Base-by-base conservation (phyloP, 139 green algal genomes). In the Nannochloris sp. region DNA sequence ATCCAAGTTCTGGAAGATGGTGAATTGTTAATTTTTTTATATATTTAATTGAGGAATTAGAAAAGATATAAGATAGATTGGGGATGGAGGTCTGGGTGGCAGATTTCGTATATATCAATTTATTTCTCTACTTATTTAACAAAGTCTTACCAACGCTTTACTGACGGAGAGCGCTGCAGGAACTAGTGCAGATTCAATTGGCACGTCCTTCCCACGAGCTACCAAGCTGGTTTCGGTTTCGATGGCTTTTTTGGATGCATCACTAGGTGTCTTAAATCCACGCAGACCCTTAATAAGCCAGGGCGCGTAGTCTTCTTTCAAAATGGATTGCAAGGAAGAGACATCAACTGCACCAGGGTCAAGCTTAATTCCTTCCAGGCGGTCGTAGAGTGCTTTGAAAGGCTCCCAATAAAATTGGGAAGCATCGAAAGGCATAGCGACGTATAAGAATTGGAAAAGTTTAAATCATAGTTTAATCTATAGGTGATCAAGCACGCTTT, bases 1-100 rank as follows among this genome's bases (percentile, higher is more conserved):
- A 65, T 90, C 83, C 39, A 90, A 48, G 14, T 72, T 58, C 78
- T 85, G 70, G 33, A 70, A 2, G 32, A 9, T 12, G 9, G 37
- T 19, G 9, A 45, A 12, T 45, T 45, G 9, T 45, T 45, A 9
- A 45, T 9, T 45, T 45, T 45, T 45, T 9, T 9, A 45, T 19
- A n/a, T n/a, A n/a, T n/a, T n/a, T n/a, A n/a, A n/a, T n/a, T n/a
- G 13, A 65, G 8, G 32, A 33, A 33, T 35, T 19, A 33, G 45
- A n/a, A n/a, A n/a, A n/a, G n/a, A n/a, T n/a, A n/a, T n/a, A n/a
- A n/a, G n/a, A n/a, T n/a, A n/a, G n/a, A n/a, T n/a, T n/a, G n/a
- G n/a, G n/a, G n/a, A n/a, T n/a, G n/a, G n/a, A n/a, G n/a, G n/a
- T n/a, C n/a, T n/a, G n/a, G n/a, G n/a, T n/a, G n/a, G n/a, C n/a